A percentile compares a stretch with the other conserved stretches of the same genome.
These are phyloP conservation scores for Sarocladiaceae sp. DNA, from an alignment of 2,329 filamentous ascomycete genomes.

Conservation along the genomic window DNA sequence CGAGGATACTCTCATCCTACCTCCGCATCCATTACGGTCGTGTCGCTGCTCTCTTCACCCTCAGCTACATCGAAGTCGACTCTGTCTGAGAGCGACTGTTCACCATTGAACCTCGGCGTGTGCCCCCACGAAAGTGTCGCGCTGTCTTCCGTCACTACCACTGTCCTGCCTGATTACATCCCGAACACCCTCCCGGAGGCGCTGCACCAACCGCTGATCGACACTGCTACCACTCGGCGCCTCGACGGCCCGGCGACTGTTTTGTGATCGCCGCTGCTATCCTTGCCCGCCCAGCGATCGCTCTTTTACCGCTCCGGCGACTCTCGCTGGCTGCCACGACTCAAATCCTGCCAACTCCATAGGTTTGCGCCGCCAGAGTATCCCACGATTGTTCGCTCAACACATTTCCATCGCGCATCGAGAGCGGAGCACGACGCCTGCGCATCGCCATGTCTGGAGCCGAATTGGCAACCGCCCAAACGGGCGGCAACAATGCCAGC, in stretches of 20 bases:
- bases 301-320: not conserved
- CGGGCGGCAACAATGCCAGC: conserved; percentile 7
- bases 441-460: conserved; percentile 1
- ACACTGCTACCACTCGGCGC: conserved; percentile 4
- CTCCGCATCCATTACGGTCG: conserved; percentile 4
- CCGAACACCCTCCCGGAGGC: not conserved
- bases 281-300: not conserved
- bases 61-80: not conserved
- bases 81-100: not conserved
- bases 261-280: conserved; percentile 4
- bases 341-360: not conserved
- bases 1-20: not conserved
- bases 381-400: too few species aligned
- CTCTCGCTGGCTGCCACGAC: not conserved
- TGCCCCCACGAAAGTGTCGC: not conserved
- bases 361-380: not conserved
- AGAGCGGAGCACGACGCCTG: not conserved
- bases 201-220: not conserved
- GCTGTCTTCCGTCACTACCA: too few species aligned
- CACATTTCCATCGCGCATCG: not conserved
- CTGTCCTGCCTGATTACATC: not conserved
- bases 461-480: conserved; percentile 2
- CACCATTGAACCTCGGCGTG: not conserved
- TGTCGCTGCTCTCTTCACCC: not conserved
- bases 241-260: conserved; percentile 4